Evolutionary conservation across 345 rosid genomes (phyloP), one percentile per base, ranked within the genome.

Genomic region (Noccaea bulbosa): DNA sequence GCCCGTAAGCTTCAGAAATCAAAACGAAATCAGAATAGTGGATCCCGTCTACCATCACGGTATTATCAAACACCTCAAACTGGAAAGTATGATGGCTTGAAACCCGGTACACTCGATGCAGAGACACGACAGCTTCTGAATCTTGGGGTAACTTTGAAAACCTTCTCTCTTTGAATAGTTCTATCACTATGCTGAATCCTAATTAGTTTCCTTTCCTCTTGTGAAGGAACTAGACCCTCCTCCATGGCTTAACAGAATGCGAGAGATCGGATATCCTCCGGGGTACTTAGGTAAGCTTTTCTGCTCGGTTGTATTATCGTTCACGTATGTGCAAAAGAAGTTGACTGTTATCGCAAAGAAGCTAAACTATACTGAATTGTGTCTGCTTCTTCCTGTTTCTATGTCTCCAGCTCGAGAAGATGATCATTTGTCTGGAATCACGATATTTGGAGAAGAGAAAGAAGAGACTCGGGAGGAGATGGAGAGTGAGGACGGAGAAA

Each of bases 201-300:
- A 8, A 48, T 14, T 11, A 10, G 9, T 14, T 9, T 66, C 1
- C 2, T 39, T 49, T 64, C 60, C 34, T 61, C 57, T 62, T 48
- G 27, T 67, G 46, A 83, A 95, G 99, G 98, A 89, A 76, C 88
- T 92, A 50, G 99, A 95, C 77, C 99, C 99, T 48, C 99, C 99
- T 40, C 98, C 99, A 2, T 95, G 99, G 99, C 92, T 86, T 54
- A 66, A 83, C 82, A 84, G 98, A 80, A 95, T 95, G 99, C 83
- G 90, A 64, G 98, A 95, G 77, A 78, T 95, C 74, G 99, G 99
- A n/a, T 95, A 95, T 47, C 98, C 99, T 7, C 97, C 90, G 0
- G 99, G 99, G 73, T 92, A 95, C 82, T 82, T 95, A 77, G 99
- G 99, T 90, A 83, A 67, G 57, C 54, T 9, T 12, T 17, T 11